Base-by-base conservation (phyloP, 495 filamentous ascomycete genomes). In the Talaromyces thailandensis region DNA sequence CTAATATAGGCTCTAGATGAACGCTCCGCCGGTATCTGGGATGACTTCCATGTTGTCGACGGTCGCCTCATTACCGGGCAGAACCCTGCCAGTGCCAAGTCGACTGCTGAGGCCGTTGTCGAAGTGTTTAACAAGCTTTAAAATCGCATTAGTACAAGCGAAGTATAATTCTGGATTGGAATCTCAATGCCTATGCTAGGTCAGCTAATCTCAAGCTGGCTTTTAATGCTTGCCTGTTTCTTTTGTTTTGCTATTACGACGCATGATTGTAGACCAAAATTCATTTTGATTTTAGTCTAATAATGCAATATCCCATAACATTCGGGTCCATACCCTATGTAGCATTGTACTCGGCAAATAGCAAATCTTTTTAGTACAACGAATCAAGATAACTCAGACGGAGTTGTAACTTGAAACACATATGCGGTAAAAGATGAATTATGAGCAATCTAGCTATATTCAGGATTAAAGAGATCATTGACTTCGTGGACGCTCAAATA, bases 51-150 rank as follows among this genome's bases (percentile, higher is more conserved):
- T 63, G 65, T 79, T 57, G 69, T 73, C 23, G 76, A 78, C 56
- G 87, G 87, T 1, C 83, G 77, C 62, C 60, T 90, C 28, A 84
- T 91, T 21, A 90, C 87, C 4, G 88, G 88, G 0, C 85, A 89
- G 74, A 91, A 90, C 64, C 88, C 88, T 6, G 81, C 80, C 6
- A 87, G 84, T 67, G 84, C 86, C 11, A 73, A 71, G 61, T 73
- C 72, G 4, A 81, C 75, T 7, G 77, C 77, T 8, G 68, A 73
- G 64, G 76, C 73, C 55, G 74, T 69, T n/a, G 67, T 82, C 7
- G 69, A 74, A 50, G 77, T 71, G 3, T 81, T 80, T 62, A 67
- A 77, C 8, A 68, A 59, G 24, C 68, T 79, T 21, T 78, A 50
- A 23, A 18, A 18, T 50, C 45, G 7, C 21, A 18, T 50, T 3